Evolutionary conservation across 2,329 filamentous ascomycete species (phyloP), one percentile per base, ranked within the genome.

Genomic region (Monosporascus sp.): DNA sequence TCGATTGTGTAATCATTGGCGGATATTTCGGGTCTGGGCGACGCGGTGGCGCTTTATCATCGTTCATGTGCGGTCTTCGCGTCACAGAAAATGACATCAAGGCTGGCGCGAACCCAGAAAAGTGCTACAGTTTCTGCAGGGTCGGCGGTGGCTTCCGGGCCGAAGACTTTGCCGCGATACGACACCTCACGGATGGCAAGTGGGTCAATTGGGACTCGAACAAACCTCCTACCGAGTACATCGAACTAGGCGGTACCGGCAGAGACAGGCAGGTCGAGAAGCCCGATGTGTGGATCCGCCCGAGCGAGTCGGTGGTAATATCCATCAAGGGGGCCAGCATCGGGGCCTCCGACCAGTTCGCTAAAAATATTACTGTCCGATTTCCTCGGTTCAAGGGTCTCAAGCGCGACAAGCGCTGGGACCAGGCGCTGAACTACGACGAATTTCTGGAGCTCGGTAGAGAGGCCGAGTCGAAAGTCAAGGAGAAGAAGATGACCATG

Each of bases 121-220:
- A 90, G 68, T 95, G 85, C 65, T 89, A 85, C 63, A 96, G 91
- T n/a, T 97, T 99, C 73, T 96, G 92, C 78, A 97, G 94, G 69
- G 94, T 99, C 17, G 94, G 94, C n/a, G 94, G 94, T 50, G 94
- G 94, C 0, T 92, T 97, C 68, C 85, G 82, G 15, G 87, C 84
- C 1, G 83, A 88, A 50, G 94, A 99, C 64, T 97, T 96, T 67
- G 84, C 87, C 0, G 83, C 87, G 53, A 86, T 99, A 46, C 79
- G 84, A 5, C 90, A 96, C 63, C 80, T 84, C 24, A 97, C 93
- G 0, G 89, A 96, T 54, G 91, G 89, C 5, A 96, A 96, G 68
- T 99, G 94, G 94, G 79, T 80, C 14, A 82, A 89, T 35, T 99
- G 91, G 90, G 86, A 97, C 67, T 65, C 77, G 1, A 86, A 83